Base-by-base conservation (phyloP, 2,329 filamentous ascomycete species). In the Rhinocladiella mackenziei region DNA sequence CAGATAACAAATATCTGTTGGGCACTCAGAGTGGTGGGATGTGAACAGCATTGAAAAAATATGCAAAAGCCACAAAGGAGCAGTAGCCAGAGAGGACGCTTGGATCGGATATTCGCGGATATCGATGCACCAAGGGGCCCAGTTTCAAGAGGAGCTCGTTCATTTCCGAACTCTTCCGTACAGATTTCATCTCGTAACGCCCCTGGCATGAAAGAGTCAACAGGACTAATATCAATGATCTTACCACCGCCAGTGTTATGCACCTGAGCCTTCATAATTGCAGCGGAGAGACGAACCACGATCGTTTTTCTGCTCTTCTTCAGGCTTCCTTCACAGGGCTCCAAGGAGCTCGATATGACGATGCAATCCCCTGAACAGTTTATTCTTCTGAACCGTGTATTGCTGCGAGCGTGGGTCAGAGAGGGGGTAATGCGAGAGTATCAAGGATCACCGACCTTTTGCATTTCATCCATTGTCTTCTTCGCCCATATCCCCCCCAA, bases 321-420 rank as follows among this genome's bases (percentile, higher is more conserved):
- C 37, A 22, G 26, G 6, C 2, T 14, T 26, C 13, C 26, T 18
- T 47, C 42, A 52, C 8, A 49, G 37, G 5, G 45, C 42, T 22
- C 42, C 45, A 28, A 52, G 39, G 5, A 49, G 25, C 33, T 49
- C 45, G 19, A 52, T 46, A 26, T 45, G 45, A 11, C 32, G 40
- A 8, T 41, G 44, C 15, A 53, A 43, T 8, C 39, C 40, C 37
- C 45, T 42, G 30, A 54, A 29, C 11, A 45, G 19, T 34, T 50
- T 51, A 31, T 33, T 50, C 40, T 45, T 48, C 29, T 51, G 39
- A 20, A 39, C 23, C 3, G 38, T 45, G 18, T 47, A 38, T 50
- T 51, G 35, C 51, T 54, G 40, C 6, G 19, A 23, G n/a, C 15
- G 19, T n/a, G 10, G 7, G 26, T 51, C 15, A 45, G 38, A 29